Evolutionary conservation across 108 stramenopile species (phyloP).

Genomic region (Nannochloropsis gaditana): DNA sequence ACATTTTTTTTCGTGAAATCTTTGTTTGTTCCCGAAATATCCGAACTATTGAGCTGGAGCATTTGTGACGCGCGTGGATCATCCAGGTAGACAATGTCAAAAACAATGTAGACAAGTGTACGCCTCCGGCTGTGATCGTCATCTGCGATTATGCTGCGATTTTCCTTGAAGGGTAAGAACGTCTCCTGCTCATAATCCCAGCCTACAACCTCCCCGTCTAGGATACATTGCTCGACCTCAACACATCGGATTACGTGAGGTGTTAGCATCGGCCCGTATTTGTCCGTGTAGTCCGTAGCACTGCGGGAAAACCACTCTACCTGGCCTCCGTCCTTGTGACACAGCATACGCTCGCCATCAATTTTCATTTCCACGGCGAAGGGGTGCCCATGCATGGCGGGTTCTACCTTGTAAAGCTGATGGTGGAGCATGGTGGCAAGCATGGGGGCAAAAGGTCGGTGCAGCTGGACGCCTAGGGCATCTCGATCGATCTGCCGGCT

Average conservation of each 20-base stretch:
- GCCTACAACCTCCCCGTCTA: slow-evolving; percentile 51
- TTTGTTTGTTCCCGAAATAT: too few relatives aligned
- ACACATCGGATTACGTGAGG: slow-evolving; percentile 36
- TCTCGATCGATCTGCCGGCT: too few relatives aligned
- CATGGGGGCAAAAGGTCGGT: too few relatives aligned
- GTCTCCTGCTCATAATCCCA: slow-evolving; percentile 36
- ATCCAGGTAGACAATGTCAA: slow-evolving; percentile 42
- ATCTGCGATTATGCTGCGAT: too few relatives aligned
- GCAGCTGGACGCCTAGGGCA: too few relatives aligned
- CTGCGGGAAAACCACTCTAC: slow-evolving; percentile 46
- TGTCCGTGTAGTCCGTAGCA: slow-evolving; percentile 50
- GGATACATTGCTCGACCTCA: slow-evolving; percentile 32
- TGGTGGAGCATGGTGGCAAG: too few relatives aligned
- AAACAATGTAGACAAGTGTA: slow-evolving; percentile 46
- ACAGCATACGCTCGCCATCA: slow-evolving; percentile 49
- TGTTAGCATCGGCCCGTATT: slow-evolving; percentile 41
- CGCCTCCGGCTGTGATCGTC: not conserved
- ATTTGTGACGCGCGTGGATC: too few relatives aligned
- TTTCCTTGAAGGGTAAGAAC: slow-evolving; percentile 34
- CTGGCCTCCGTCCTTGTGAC: slow-evolving; percentile 41
- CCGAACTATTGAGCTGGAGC: too few relatives aligned
- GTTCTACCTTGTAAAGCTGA: too few relatives aligned
- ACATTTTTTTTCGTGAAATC: too few relatives aligned
- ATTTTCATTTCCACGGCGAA: slow-evolving; percentile 21
- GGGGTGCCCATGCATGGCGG: too few relatives aligned